Percentiles rank a stretch among this genome's conserved stretches.
phyloP scores from a whole-genome alignment of 345 rosid genomes.

The Mangifera indica region DNA sequence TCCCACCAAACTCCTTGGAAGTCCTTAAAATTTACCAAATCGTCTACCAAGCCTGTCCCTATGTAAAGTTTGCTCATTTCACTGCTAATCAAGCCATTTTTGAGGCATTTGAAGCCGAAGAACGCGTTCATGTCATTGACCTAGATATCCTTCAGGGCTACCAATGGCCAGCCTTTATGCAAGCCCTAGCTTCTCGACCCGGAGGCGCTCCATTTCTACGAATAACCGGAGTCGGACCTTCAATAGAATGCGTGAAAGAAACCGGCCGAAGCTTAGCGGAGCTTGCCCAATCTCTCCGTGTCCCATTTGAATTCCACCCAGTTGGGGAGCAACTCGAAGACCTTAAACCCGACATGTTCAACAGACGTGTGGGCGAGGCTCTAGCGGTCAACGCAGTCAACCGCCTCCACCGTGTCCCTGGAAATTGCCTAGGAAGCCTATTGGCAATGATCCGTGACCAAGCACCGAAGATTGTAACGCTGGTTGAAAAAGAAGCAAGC shows the following conservation, averaged over 20 bases:
- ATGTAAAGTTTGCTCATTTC: slow-evolving; percentile 67
- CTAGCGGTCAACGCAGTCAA: slow-evolving; percentile 54
- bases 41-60: slow-evolving; percentile 67
- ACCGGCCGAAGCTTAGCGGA: slow-evolving; percentile 62
- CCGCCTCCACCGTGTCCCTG: slow-evolving; percentile 53
- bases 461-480: slow-evolving; percentile 61
- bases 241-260: slow-evolving; percentile 43
- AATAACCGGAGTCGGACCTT: slow-evolving; percentile 56
- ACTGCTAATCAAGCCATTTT: slow-evolving; percentile 71
- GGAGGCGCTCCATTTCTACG: slow-evolving; percentile 60
- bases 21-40: slow-evolving; percentile 61
- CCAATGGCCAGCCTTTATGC: slow-evolving; percentile 86
- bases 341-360: slow-evolving; percentile 63
- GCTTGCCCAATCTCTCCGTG: slow-evolving; percentile 61
- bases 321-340: slow-evolving; percentile 57
- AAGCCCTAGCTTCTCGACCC: slow-evolving; percentile 61
- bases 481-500: slow-evolving; percentile 67
- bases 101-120: slow-evolving; percentile 66
- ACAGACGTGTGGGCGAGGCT: slow-evolving; percentile 64
- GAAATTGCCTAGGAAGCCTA: slow-evolving; percentile 41
- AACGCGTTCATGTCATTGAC: slow-evolving; percentile 67
- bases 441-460: slow-evolving; percentile 61
- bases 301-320: slow-evolving; percentile 61
- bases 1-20: slow-evolving; percentile 53
- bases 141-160: slow-evolving; percentile 70